phyloP scores from a whole-genome alignment of 495 filamentous ascomycete genomes.

The Umbilicaria muhlenbergii region DNA sequence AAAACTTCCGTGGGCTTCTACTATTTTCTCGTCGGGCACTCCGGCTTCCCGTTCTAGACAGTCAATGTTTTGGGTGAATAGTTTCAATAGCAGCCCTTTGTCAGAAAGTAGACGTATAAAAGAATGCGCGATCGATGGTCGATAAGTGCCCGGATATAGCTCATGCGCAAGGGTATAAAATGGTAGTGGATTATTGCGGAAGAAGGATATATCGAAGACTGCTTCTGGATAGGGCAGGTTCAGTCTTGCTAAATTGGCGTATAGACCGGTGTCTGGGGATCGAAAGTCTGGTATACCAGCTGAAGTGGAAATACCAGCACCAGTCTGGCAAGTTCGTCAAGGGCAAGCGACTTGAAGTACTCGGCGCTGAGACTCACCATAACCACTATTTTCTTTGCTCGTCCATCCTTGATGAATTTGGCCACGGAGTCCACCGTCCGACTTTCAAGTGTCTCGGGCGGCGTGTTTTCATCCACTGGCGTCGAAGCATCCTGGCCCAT shows the following conservation, averaged over 20 bases:
- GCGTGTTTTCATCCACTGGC: constrained; percentile 44
- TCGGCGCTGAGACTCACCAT: constrained; percentile 34
- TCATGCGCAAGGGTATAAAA: constrained; percentile 89
- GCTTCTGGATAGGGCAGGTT: constrained; percentile 68
- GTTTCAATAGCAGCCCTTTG: constrained; percentile 63
- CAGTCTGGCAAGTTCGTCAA: constrained; percentile 18
- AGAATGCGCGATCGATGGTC: constrained; percentile 68
- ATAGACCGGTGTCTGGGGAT: constrained; percentile 71
- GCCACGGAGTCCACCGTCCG: constrained; percentile 59
- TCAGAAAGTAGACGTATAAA: constrained; percentile 63
- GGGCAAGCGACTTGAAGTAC: neutral
- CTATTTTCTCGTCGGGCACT: constrained; percentile 60
- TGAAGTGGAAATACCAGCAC: constrained; percentile 51
- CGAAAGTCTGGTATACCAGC: constrained; percentile 85
- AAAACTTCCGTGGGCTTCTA: constrained; percentile 94
- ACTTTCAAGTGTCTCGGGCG: constrained; percentile 45
- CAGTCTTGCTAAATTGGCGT: constrained; percentile 73
- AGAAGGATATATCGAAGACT: constrained; percentile 75
- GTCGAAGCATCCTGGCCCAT: constrained; percentile 62
- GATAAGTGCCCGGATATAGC: constrained; percentile 81
- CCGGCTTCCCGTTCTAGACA: constrained; percentile 82
- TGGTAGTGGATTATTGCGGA: constrained; percentile 65
- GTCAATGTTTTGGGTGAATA: constrained; percentile 97
- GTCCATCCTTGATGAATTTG: constrained; percentile 53
- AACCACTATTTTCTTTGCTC: constrained; percentile 57